Evolutionary conservation across 345 rosid genomes (phyloP).

Genomic region (Dipteronia dyeriana): DNA sequence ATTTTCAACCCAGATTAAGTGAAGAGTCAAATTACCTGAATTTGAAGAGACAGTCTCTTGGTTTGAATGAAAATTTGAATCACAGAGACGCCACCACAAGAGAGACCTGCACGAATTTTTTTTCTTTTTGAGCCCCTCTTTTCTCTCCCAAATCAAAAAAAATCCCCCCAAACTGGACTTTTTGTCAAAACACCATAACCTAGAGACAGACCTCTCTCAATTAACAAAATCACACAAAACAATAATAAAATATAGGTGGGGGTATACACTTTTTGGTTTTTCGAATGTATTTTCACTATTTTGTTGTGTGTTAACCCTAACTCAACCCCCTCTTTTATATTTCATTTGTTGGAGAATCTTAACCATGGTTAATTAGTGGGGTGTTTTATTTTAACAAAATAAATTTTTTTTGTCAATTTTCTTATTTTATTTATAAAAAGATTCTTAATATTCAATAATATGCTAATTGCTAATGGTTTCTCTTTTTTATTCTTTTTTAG

Average conservation of each 20-base stretch:
- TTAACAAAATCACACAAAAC: constrained; percentile 4
- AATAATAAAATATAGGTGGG: background rate
- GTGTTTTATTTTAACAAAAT: background rate
- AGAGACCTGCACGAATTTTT: constrained; percentile 24
- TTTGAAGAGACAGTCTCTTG: background rate
- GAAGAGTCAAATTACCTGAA: constrained; percentile 25
- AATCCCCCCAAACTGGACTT: constrained; percentile 28
- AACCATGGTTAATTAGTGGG: constrained; percentile 26
- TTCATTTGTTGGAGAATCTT: background rate
- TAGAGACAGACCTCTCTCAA: background rate
- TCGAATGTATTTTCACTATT: constrained; percentile 8
- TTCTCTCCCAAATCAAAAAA: constrained; percentile 26
- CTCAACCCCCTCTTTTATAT: background rate
- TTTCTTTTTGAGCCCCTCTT: constrained; percentile 30
- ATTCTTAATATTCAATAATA: background rate
- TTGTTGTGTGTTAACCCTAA: constrained; percentile 10
- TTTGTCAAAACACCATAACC: constrained; percentile 27
- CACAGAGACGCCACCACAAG: constrained; percentile 29
- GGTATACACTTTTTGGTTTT: constrained; percentile 3
- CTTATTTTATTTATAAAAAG: background rate
- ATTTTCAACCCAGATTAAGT: constrained; percentile 4
- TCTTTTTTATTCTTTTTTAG: background rate
- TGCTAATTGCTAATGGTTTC: background rate
- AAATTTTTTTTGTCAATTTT: background rate
- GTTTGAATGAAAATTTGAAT: constrained; percentile 11